Percentiles rank a stretch among this genome's conserved stretches.
These are phyloP conservation scores for Scedosporium aurantiacum DNA, from an alignment of 2,329 filamentous ascomycete genomes.

Conservation along the genomic window DNA sequence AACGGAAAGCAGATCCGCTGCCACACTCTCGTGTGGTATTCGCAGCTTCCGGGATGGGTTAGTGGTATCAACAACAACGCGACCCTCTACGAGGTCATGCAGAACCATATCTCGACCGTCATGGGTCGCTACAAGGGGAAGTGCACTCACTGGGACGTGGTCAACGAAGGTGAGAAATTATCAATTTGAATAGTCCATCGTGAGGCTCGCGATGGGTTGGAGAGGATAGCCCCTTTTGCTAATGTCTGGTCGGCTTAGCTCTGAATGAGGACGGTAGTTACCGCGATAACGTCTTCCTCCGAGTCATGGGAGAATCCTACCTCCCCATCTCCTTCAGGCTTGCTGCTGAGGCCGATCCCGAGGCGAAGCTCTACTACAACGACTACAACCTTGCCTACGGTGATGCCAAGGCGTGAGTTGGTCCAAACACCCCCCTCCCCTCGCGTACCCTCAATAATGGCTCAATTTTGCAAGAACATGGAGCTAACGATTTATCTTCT, in stretches of 20 bases:
- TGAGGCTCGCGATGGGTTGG: not conserved
- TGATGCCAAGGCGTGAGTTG: slow-evolving; percentile 18
- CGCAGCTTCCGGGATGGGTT: slow-evolving; percentile 19
- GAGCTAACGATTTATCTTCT: not conserved
- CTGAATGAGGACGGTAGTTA: slow-evolving; percentile 39
- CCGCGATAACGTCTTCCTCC: slow-evolving; percentile 32
- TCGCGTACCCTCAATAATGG: not conserved
- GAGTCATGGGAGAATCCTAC: slow-evolving; percentile 36
- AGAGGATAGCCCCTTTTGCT: not conserved
- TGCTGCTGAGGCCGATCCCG: slow-evolving; percentile 31
- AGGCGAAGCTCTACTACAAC: slow-evolving; percentile 42
- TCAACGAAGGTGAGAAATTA: slow-evolving; percentile 32
- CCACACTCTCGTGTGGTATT: slow-evolving; percentile 46
- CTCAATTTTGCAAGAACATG: not conserved
- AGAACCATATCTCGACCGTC: slow-evolving; percentile 38
- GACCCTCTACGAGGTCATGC: slow-evolving; percentile 38
- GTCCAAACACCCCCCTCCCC: not conserved
- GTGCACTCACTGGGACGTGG: slow-evolving; percentile 42
- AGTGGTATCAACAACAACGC: slow-evolving; percentile 32
- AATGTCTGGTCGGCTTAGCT: slow-evolving; percentile 11
- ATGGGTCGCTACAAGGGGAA: slow-evolving; percentile 31
- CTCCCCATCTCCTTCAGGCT: slow-evolving; percentile 38
- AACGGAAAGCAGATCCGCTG: slow-evolving; percentile 47
- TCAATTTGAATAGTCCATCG: not conserved
- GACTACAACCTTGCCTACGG: slow-evolving; percentile 38